Conservation (phyloP, 2,329 filamentous ascomycete genomes). For the Apiospora kogelbergensis region DNA sequence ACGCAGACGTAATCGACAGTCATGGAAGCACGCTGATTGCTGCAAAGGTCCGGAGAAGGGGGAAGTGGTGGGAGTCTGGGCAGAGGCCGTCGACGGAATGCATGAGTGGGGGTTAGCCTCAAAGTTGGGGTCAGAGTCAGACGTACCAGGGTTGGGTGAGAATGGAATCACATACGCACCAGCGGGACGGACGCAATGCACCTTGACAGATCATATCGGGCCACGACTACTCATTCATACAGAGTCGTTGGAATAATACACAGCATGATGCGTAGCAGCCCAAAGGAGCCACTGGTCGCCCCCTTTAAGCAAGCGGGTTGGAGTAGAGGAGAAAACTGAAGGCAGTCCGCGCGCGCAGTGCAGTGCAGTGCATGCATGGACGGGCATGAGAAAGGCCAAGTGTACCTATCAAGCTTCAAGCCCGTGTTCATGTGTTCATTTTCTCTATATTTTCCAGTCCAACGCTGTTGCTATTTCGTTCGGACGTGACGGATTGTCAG, state of each 20-base stretch:
- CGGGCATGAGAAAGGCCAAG: not conserved
- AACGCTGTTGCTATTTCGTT: not conserved
- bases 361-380: not conserved
- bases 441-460: not conserved
- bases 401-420: not conserved
- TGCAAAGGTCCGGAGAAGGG: not conserved
- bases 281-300: not conserved
- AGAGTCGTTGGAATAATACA: no score
- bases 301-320: not conserved
- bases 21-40: not conserved
- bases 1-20: not conserved
- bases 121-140: slow-evolving; percentile 7
- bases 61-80: not conserved
- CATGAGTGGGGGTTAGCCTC: slow-evolving; percentile 5
- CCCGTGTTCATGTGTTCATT: not conserved
- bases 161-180: not conserved
- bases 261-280: slow-evolving; percentile 2
- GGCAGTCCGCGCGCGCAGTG: not conserved
- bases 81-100: not conserved
- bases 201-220: not conserved
- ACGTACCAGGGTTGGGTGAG: slow-evolving; percentile 10
- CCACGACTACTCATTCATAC: not conserved
- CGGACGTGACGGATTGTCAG: not conserved
- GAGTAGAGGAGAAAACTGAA: not conserved
- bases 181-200: slow-evolving; percentile 1